Percentiles rank a stretch among this genome's conserved stretches.
Conservation (phyloP, 768 basidiomycete species). For the Termitomyces sp. region DNA sequence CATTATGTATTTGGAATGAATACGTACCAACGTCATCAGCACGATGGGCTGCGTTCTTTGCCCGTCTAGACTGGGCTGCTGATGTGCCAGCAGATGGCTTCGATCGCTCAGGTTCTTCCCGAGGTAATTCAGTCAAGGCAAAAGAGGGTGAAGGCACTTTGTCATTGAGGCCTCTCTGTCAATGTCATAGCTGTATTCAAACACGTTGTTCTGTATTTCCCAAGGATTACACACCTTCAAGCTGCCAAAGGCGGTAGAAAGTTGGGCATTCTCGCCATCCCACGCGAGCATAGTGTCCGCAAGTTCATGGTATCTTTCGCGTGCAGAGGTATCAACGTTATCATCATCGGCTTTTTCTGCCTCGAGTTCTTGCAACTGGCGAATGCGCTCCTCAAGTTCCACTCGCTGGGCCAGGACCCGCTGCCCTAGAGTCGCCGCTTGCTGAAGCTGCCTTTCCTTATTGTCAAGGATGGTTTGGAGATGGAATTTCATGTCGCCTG, state of each 20-base stretch:
- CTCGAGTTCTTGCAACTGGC: conserved; percentile 70
- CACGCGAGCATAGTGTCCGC: conserved; percentile 69
- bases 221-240: conserved; percentile 39
- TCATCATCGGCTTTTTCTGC: conserved; percentile 59
- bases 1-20: conserved; percentile 8
- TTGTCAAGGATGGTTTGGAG: conserved; percentile 71
- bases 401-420: conserved; percentile 90
- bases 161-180: conserved; percentile 39
- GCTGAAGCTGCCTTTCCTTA: conserved; percentile 90
- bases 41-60: conserved; percentile 88
- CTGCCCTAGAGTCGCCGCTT: conserved; percentile 89
- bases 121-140: conserved; percentile 46
- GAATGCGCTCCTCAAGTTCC: conserved; percentile 86
- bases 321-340: conserved; percentile 60
- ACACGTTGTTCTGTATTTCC: background rate
- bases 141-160: conserved; percentile 39
- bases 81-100: conserved; percentile 60
- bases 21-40: conserved; percentile 83
- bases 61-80: conserved; percentile 80
- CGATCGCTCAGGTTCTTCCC: conserved; percentile 56
- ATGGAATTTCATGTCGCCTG: conserved; percentile 57
- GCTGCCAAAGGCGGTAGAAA: conserved; percentile 61
- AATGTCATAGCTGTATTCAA: background rate
- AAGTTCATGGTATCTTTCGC: conserved; percentile 71
- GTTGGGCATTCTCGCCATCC: conserved; percentile 74